Base-by-base conservation (phyloP, 805 yeast species). In the Lachancea sp. region DNA sequence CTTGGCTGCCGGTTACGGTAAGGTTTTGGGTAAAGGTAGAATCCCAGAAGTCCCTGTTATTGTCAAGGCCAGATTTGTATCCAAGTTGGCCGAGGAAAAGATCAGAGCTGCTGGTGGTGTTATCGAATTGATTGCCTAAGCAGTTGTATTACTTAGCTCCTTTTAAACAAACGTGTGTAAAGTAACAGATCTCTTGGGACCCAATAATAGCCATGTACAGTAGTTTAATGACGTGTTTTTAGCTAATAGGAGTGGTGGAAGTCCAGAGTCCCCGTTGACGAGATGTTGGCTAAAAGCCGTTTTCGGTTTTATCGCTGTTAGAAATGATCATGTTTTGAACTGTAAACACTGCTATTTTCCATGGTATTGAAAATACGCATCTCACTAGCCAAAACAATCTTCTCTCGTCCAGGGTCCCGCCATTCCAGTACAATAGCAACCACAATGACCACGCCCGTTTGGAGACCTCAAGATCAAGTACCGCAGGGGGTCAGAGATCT, bases 61-160 rank as follows among this genome's bases (percentile, higher is more conserved):
- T 64, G 97, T 92, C 71, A 90, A 86, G 78, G 98, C 99, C 61
- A 90, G 99, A 84, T 92, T 83, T 70, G 99, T 92, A 64, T 88
- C 97, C 64, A 83, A 89, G 77, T 83, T 88, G 70, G 99, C 99
- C 70, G 99, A 92, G 83, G 89, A 92, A 80, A 92, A 90, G 82
- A 92, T 92, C 80, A 87, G 85, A 81, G 97, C 95, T 70, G 99
- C 83, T 70, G 99, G 99, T 78, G 99, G 99, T 85, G 98, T 85
- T 69, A 94, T 92, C 72, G 98, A 92, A 80, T 85, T 92, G 70
- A 75, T 92, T 71, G 99, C 98, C 75, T 92, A 87, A 83, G 55
- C 30, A 22, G 25, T 19, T 29, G 13, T 11, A 9, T 29, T 32
- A 13, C 30, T 13, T 17, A n/a, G 15, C n/a, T 15, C 11, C 15